Evolutionary conservation across 2,329 filamentous ascomycete genomes (phyloP), one percentile per base, ranked within the genome.

Genomic region (Epichloe sylvatica): DNA sequence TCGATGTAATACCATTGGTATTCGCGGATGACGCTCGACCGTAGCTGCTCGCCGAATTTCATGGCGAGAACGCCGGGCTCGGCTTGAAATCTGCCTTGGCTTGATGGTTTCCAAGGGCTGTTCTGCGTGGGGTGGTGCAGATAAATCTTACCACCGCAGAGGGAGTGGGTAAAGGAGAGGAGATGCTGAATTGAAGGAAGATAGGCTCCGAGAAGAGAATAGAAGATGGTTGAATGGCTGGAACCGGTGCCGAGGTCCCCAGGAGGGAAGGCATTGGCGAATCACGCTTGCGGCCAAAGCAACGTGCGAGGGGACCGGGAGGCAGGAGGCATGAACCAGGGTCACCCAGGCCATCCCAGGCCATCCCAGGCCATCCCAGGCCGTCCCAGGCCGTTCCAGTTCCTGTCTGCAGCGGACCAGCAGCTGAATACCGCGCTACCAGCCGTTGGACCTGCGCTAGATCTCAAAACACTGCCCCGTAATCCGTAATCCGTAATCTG

Each of bases 1-100:
- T 88, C 85, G 70, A 98, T 96, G 72, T 98, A 98, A 74, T 95
- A 88, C 83, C 90, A 95, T 67, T 90, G 83, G 72, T 94, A 98
- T 71, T 97, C 90, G 74, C 86, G 89, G 69, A 97, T 94, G 63
- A 95, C 78, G 65, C 90, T 96, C 62, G 88, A 91, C 56, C 88
- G 88, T 62, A 98, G 81, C 76, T 98, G 90, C 70, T 96, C 87
- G 66, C 92, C 92, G 75, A 97, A 98, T 76, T 83, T 83, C 80
- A 83, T 83, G 71, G 77, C 71, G 69, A 80, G 64, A 55, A 73
- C 65, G 52, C 76, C 76, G 42, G 75, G 77, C 35, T 64, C 62
- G 55, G 70, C 64, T 55, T 59, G 64, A 60, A 64, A 67, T 46
- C 46, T 57, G 49, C 56, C 55, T 47, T 52, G 49, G 56, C 59